Evolutionary conservation across 2,329 filamentous ascomycete genomes (phyloP), one percentile per base, ranked within the genome.

Genomic region (Fusarium succisae): DNA sequence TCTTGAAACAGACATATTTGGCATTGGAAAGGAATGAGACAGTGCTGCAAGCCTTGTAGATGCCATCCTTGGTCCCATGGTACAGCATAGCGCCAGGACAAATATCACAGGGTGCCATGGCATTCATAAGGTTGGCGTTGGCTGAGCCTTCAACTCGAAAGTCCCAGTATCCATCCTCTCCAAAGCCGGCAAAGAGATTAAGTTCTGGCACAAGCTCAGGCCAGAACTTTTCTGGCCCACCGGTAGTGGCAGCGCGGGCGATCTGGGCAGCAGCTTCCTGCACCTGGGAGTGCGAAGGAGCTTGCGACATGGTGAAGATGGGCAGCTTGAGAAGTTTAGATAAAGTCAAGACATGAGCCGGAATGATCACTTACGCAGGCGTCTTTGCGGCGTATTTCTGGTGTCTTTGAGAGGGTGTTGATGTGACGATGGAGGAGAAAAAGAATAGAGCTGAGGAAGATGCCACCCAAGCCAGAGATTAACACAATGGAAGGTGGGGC

Each of bases 21-120:
- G 17, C 2, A 8, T 45, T 13, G 17, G 43, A 3, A 17, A 45
- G 43, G 17, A 45, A 45, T 1, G 1, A 9, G 8, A 12, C n/a
- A 1, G 17, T 26, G 3, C 9, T 3, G 0, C 0, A 20, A 9
- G 43, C 24, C 0, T 45, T 45, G 0, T 6, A 0, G 17, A 45
- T 26, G 24, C 24, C n/a, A 0, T 45, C 43, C 24, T 26, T 45
- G 5, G 24, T 45, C 5, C 43, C 24, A 20, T 13, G 8, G 11
- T 45, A 45, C 1, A 45, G 0, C 24, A 45, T 45, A 18, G 43
- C 43, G 17, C 43, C 24, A 9, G 43, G 43, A 20, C 8, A 26
- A 20, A 45, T 2, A 2, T 26, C 43, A 9, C 17, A 45, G 11
- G 24, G 24, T 18, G 15, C 2, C 24, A 45, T 45, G 43, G 5